Evolutionary conservation across 768 basidiomycete genomes (phyloP).

Genomic region (Calocybe indica): DNA sequence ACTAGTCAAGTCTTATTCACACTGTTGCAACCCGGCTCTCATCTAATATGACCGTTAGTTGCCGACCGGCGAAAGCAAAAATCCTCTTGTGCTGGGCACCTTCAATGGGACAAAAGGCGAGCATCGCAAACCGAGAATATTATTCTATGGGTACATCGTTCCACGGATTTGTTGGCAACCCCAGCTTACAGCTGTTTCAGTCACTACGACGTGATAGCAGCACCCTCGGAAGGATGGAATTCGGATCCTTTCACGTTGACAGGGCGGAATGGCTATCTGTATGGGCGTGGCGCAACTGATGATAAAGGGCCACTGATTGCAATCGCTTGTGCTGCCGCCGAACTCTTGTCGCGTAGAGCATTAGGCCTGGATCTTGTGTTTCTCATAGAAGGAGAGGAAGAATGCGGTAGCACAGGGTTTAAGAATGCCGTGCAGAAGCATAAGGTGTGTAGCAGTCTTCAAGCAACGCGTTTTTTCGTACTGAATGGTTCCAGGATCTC

Average conservation of each 20-base stretch:
- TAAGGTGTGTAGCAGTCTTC: slow-evolving; percentile 43
- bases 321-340: slow-evolving; percentile 83
- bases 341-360: slow-evolving; percentile 62
- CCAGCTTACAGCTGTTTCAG: slow-evolving; percentile 25
- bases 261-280: slow-evolving; percentile 84
- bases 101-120: slow-evolving; percentile 68
- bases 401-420: slow-evolving; percentile 89
- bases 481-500: slow-evolving; percentile 40
- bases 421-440: slow-evolving; percentile 65
- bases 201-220: slow-evolving; percentile 96
- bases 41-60: slow-evolving; percentile 44
- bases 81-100: slow-evolving; percentile 86
- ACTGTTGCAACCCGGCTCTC: neutral
- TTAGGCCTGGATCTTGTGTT: slow-evolving; percentile 86
- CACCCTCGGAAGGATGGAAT: slow-evolving; percentile 68
- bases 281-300: slow-evolving; percentile 89
- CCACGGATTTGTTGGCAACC: neutral
- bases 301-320: slow-evolving; percentile 96
- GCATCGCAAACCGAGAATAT: slow-evolving; percentile 59
- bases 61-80: slow-evolving; percentile 67
- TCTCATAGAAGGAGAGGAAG: slow-evolving; percentile 94
- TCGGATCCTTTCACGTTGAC: slow-evolving; percentile 79
- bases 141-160: slow-evolving; percentile 81
- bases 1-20: slow-evolving; percentile 42
- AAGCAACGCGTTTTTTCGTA: neutral